phyloP scores from a whole-genome alignment of 2,329 filamentous ascomycete genomes.

The Ascosphaera aggregata region DNA sequence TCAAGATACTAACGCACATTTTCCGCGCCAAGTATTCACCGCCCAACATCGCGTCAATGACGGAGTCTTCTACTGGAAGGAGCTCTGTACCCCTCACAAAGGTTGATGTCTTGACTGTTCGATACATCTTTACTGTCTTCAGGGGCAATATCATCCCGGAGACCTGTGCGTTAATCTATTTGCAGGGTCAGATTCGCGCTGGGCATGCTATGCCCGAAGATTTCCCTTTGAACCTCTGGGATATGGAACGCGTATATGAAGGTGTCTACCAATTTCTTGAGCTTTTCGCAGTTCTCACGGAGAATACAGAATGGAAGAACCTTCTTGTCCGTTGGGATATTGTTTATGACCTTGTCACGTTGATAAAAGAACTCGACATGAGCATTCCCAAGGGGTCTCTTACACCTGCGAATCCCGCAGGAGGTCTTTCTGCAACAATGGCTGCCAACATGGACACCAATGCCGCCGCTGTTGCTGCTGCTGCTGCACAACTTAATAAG shows the following conservation, averaged over 20 bases:
- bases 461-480: slow-evolving; percentile 6
- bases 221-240: slow-evolving; percentile 88
- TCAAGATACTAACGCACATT: slow-evolving; percentile 77
- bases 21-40: slow-evolving; percentile 42
- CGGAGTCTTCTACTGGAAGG: slow-evolving; percentile 31
- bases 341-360: slow-evolving; percentile 64
- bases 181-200: slow-evolving; percentile 73
- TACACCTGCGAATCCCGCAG: slow-evolving; percentile 12
- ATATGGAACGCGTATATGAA: slow-evolving; percentile 92
- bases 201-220: slow-evolving; percentile 55
- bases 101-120: slow-evolving; percentile 44
- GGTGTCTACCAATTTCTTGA: slow-evolving; percentile 86
- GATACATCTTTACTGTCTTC: slow-evolving; percentile 85
- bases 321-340: slow-evolving; percentile 84
- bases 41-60: slow-evolving; percentile 20
- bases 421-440: neutral
- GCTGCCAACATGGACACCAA: slow-evolving; percentile 2
- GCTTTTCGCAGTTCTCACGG: slow-evolving; percentile 73
- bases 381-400: slow-evolving; percentile 68
- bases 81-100: slow-evolving; percentile 29
- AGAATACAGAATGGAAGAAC: slow-evolving; percentile 59
- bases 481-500: slow-evolving; percentile 5
- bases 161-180: slow-evolving; percentile 78
- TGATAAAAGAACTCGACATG: slow-evolving; percentile 68
- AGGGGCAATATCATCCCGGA: slow-evolving; percentile 81